Evolutionary conservation across 2,329 filamentous ascomycete genomes (phyloP).

Genomic region (Cadophora sp.): DNA sequence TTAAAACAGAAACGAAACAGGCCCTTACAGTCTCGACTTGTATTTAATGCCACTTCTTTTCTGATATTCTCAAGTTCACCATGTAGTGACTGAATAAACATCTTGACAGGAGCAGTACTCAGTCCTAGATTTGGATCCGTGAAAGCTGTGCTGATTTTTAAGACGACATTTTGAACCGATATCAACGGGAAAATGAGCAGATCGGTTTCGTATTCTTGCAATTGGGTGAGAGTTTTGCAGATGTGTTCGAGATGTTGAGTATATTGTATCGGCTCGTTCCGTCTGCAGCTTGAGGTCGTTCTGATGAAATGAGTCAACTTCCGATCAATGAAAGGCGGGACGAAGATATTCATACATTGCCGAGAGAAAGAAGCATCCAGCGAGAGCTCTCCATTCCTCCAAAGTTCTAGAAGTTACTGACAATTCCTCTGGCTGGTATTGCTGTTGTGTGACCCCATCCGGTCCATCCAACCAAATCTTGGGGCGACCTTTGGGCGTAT

Average conservation of each 20-base stretch:
- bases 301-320: not conserved
- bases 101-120: constrained; percentile 16
- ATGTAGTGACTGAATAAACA: constrained; percentile 22
- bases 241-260: constrained; percentile 24
- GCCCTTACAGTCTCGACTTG: constrained; percentile 9
- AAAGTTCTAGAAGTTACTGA: constrained; percentile 29
- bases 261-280: constrained; percentile 20
- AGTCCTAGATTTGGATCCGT: constrained; percentile 17
- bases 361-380: constrained; percentile 27
- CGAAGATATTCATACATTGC: constrained; percentile 14
- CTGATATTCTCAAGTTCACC: constrained; percentile 21
- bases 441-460: constrained; percentile 8
- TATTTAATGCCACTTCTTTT: not conserved
- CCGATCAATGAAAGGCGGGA: not conserved
- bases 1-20: not conserved
- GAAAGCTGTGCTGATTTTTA: constrained; percentile 25
- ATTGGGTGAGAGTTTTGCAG: constrained; percentile 19
- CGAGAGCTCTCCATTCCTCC: constrained; percentile 37
- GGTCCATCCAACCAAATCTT: constrained; percentile 20
- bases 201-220: constrained; percentile 38
- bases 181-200: constrained; percentile 36
- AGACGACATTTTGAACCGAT: constrained; percentile 34
- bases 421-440: constrained; percentile 26
- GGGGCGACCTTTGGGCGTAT: constrained; percentile 4
- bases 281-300: constrained; percentile 19